Evolutionary conservation across 2,329 filamentous ascomycete species (phyloP).

Genomic region (Fusarium nurragi): DNA sequence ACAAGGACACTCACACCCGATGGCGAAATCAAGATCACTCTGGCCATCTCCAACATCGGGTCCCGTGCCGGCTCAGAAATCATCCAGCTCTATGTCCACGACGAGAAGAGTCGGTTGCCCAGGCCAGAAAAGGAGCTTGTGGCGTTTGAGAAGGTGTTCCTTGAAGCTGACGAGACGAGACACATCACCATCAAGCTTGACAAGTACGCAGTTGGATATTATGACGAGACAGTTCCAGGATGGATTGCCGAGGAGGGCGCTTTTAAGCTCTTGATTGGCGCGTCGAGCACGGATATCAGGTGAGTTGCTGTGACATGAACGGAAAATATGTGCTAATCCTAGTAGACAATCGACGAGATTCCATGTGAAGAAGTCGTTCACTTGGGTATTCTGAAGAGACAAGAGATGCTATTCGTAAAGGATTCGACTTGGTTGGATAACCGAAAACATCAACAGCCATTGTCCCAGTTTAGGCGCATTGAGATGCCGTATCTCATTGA

Average conservation of each 20-base stretch:
- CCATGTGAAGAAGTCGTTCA: slow-evolving; percentile 71
- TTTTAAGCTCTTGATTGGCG: slow-evolving; percentile 69
- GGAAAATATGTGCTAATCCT: slow-evolving; percentile 10
- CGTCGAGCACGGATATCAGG: slow-evolving; percentile 71
- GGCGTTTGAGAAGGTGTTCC: slow-evolving; percentile 71
- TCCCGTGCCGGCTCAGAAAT: slow-evolving; percentile 66
- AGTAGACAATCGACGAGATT: slow-evolving; percentile 61
- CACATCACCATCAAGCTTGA: slow-evolving; percentile 58
- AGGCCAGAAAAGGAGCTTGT: slow-evolving; percentile 76
- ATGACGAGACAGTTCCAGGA: slow-evolving; percentile 64
- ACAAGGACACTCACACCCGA: slow-evolving; percentile 52
- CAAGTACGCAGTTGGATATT: slow-evolving; percentile 67
- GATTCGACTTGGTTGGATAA: not conserved
- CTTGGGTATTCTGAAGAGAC: slow-evolving; percentile 65
- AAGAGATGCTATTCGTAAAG: accelerated
- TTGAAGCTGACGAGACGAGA: slow-evolving; percentile 65
- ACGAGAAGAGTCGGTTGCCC: slow-evolving; percentile 69
- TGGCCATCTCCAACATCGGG: slow-evolving; percentile 66
- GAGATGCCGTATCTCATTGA: not conserved
- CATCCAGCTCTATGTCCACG: slow-evolving; percentile 74
- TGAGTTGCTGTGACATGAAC: slow-evolving; percentile 47
- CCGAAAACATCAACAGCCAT: not conserved
- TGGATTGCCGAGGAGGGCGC: slow-evolving; percentile 74
- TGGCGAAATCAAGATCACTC: slow-evolving; percentile 55
- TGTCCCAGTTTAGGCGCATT: not conserved